Conservation (phyloP, 208 protist species). For the Trichomonas tenax region DNA sequence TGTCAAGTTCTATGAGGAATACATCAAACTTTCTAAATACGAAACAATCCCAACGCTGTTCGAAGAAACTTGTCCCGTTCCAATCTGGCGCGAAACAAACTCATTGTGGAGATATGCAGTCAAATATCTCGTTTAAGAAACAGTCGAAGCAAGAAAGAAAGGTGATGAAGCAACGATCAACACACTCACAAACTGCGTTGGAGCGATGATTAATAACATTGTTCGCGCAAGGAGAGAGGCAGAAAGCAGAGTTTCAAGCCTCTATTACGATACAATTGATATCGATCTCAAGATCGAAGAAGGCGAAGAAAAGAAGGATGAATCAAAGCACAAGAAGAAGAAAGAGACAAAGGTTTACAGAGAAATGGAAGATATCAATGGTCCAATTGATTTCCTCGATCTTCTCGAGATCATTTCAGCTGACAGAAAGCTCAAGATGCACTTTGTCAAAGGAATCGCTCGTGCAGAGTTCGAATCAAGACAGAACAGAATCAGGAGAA, state of each 20-base stretch:
- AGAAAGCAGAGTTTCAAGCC: background rate
- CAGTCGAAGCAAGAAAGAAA: background rate
- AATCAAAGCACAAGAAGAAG: background rate
- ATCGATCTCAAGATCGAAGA: background rate
- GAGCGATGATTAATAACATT: background rate
- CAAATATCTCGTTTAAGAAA: background rate
- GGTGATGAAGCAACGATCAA: background rate
- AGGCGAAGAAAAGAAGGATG: background rate
- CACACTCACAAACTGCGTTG: background rate
- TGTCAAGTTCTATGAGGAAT: background rate
- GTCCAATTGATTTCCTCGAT: background rate
- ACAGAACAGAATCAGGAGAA: background rate
- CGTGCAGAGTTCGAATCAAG: background rate
- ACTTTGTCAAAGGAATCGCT: background rate
- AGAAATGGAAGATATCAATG: background rate
- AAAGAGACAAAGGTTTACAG: background rate
- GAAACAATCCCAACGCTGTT: background rate
- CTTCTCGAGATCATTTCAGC: background rate
- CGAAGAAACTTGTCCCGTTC: background rate
- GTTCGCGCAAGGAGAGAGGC: background rate
- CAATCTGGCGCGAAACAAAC: background rate
- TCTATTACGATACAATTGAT: background rate
- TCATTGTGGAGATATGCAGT: background rate
- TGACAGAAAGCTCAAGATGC: background rate
- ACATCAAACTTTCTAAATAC: background rate